Percentiles rank a stretch among this genome's conserved stretches.
These are phyloP conservation scores for Cladosporium sp. DNA, from an alignment of 2,329 filamentous ascomycete genomes.

Conservation along the genomic window DNA sequence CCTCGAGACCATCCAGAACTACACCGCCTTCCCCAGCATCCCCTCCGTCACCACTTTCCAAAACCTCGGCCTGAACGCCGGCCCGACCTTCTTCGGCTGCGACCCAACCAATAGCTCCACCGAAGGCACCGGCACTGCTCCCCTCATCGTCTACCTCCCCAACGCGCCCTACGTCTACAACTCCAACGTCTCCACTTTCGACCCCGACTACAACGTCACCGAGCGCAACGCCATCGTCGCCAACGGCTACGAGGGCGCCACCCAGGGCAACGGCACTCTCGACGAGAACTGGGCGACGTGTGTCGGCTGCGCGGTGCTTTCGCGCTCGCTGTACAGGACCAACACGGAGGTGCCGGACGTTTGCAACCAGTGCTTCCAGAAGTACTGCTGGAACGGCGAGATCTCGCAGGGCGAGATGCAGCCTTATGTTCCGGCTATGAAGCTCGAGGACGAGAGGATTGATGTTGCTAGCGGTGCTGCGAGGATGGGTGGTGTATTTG, in stretches of 20 bases:
- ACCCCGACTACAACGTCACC: constrained; percentile 60
- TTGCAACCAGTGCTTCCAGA: constrained; percentile 73
- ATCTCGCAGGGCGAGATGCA: constrained; percentile 35
- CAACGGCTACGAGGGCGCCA: constrained; percentile 84
- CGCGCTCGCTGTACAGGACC: constrained; percentile 72
- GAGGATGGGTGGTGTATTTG: neutral
- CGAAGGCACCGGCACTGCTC: constrained; percentile 44
- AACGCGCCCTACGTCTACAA: constrained; percentile 64
- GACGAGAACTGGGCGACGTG: constrained; percentile 75
- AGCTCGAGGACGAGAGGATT: constrained; percentile 23
- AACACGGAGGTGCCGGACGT: constrained; percentile 66
- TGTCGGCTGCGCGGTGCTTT: constrained; percentile 83
- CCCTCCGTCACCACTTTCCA: constrained; percentile 77
- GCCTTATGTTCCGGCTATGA: constrained; percentile 31
- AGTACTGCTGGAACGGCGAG: constrained; percentile 95
- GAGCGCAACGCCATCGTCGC: constrained; percentile 77
- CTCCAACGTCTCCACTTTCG: constrained; percentile 80
- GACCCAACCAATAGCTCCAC: constrained; percentile 63
- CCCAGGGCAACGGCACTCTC: constrained; percentile 75
- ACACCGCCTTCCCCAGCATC: constrained; percentile 69
- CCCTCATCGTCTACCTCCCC: constrained; percentile 83
- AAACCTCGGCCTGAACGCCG: constrained; percentile 71
- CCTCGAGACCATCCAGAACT: constrained; percentile 60
- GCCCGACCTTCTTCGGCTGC: constrained; percentile 78
- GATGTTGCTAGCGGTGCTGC: constrained; percentile 21